These are phyloP conservation scores for Stromatinia cepivora DNA, from an alignment of 2,329 filamentous ascomycete species.

Conservation along the genomic window DNA sequence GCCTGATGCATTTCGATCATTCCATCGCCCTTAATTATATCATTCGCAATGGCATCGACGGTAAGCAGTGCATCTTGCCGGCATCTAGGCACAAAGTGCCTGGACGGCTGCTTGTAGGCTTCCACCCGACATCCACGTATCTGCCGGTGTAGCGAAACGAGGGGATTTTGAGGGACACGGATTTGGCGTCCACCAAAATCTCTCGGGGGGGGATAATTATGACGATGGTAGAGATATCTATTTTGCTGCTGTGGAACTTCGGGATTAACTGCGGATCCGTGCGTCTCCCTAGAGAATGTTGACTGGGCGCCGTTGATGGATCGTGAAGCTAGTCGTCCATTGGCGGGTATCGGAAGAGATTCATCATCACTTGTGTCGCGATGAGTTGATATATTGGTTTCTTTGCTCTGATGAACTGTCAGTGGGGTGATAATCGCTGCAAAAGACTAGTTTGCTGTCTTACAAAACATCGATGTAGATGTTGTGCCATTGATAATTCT, in stretches of 20 bases:
- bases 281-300: too few species aligned
- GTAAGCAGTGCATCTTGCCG: constrained; percentile 27
- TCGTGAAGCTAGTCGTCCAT: not conserved
- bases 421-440: not conserved
- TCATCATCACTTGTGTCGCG: not conserved
- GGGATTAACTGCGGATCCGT: too few species aligned
- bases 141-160: not conserved
- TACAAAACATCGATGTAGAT: too few species aligned
- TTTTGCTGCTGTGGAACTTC: too few species aligned
- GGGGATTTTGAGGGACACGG: too few species aligned
- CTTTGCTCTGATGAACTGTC: too few species aligned
- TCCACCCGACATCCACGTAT: not conserved
- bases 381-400: too few species aligned
- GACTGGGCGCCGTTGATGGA: too few species aligned
- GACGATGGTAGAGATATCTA: too few species aligned
- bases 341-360: not conserved
- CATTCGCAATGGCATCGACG: constrained; percentile 8
- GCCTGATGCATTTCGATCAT: constrained; percentile 16
- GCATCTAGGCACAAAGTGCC: constrained; percentile 25
- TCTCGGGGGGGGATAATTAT: too few species aligned
- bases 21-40: constrained; percentile 19
- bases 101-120: not conserved
- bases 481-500: too few species aligned
- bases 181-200: not conserved
- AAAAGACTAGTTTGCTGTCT: not conserved